These are phyloP conservation scores for Termitomyces sp. DNA, from an alignment of 768 basidiomycete genomes.

Conservation along the genomic window DNA sequence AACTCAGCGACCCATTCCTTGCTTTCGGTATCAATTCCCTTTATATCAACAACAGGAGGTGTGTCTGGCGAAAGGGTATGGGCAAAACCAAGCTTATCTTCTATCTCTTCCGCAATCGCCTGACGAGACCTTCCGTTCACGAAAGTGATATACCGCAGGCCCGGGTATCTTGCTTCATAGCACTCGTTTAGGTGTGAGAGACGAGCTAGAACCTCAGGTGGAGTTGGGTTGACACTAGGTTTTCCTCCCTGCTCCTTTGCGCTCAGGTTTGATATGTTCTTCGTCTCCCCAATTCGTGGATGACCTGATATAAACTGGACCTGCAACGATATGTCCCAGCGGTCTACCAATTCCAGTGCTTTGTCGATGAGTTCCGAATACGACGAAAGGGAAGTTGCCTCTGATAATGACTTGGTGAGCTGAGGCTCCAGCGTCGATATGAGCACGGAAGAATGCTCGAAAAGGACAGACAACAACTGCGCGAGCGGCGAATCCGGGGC, in stretches of 20 bases:
- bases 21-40: constrained; percentile 30
- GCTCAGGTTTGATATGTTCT: constrained; percentile 70
- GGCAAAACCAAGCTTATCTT: constrained; percentile 50
- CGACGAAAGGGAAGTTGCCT: constrained; percentile 24
- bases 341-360: constrained; percentile 42
- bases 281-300: constrained; percentile 84
- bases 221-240: constrained; percentile 43
- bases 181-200: constrained; percentile 70
- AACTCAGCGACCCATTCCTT: constrained; percentile 64
- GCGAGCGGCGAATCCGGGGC: constrained; percentile 31
- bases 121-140: constrained; percentile 79
- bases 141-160: constrained; percentile 86
- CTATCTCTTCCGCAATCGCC: constrained; percentile 76
- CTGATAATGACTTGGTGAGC: constrained; percentile 29
- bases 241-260: constrained; percentile 70
- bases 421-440: constrained; percentile 43
- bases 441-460: constrained; percentile 57
- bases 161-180: constrained; percentile 71
- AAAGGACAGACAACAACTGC: constrained; percentile 21
- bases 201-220: constrained; percentile 68
- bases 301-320: constrained; percentile 76
- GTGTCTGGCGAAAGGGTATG: constrained; percentile 44
- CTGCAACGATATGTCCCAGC: constrained; percentile 46
- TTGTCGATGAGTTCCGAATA: constrained; percentile 53
- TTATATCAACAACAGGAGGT: constrained; percentile 32